A percentile compares a stretch with the other conserved stretches of the same genome.
These are phyloP conservation scores for Colletotrichum falcatum DNA, from an alignment of 2,329 filamentous ascomycete species.

Conservation along the genomic window DNA sequence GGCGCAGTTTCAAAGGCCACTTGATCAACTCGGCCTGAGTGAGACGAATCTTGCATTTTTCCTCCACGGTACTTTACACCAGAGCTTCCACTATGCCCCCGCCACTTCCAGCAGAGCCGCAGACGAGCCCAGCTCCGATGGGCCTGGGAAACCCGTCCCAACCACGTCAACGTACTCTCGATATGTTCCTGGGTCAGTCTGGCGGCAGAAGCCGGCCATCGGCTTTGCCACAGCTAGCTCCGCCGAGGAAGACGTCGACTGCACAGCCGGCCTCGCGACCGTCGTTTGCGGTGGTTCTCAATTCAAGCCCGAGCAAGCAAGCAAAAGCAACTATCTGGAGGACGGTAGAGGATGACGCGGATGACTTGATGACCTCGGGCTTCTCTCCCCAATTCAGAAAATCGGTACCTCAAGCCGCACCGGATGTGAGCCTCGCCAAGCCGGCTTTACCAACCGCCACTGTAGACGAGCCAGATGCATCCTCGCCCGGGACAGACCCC, in stretches of 20 bases:
- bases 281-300: conserved; percentile 36
- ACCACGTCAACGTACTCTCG: conserved; percentile 28
- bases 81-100: conserved; percentile 24
- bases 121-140: not conserved
- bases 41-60: not conserved
- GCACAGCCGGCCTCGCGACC: conserved; percentile 28
- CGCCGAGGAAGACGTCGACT: conserved; percentile 9
- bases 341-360: conserved; percentile 36
- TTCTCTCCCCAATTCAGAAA: conserved; percentile 41
- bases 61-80: not conserved
- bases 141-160: not conserved
- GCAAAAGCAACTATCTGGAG: conserved; percentile 5
- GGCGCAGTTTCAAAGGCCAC: not conserved
- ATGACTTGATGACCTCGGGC: conserved; percentile 43
- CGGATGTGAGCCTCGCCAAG: conserved; percentile 36
- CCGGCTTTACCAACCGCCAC: conserved; percentile 26
- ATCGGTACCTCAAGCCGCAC: conserved; percentile 30
- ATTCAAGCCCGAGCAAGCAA: conserved; percentile 17
- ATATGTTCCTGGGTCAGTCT: conserved; percentile 19
- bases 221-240: not conserved
- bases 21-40: not conserved
- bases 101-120: not conserved
- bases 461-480: conserved; percentile 4
- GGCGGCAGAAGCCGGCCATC: not conserved
- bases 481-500: not conserved